These are phyloP conservation scores for Rhynchosporium graminicola DNA, from an alignment of 2,329 filamentous ascomycete species.

Conservation along the genomic window DNA sequence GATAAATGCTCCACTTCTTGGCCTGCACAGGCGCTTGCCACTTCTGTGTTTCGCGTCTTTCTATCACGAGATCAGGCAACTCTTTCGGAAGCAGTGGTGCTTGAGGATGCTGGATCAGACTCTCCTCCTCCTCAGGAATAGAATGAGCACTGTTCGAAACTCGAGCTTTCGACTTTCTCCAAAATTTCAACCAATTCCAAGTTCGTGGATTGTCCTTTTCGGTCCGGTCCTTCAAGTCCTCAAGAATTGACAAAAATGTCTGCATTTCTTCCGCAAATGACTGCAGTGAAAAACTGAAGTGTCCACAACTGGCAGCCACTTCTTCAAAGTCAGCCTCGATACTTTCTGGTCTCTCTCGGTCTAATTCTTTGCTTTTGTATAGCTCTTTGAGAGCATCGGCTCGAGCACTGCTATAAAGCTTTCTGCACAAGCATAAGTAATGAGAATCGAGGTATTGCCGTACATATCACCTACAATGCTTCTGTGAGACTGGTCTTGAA, in stretches of 20 bases:
- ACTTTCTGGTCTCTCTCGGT: conserved; percentile 66
- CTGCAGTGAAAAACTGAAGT: conserved; percentile 90
- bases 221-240: conserved; percentile 76
- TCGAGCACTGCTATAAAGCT: conserved; percentile 75
- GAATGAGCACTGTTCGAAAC: conserved; percentile 14
- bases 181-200: conserved; percentile 88
- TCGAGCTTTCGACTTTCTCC: conserved; percentile 49
- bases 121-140: conserved; percentile 36
- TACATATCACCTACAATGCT: conserved; percentile 54
- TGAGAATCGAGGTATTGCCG: background rate
- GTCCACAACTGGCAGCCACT: conserved; percentile 94
- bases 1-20: conserved; percentile 26
- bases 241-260: conserved; percentile 77
- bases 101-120: conserved; percentile 33
- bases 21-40: conserved; percentile 16
- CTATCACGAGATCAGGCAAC: conserved; percentile 31
- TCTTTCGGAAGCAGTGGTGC: conserved; percentile 32
- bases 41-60: conserved; percentile 24
- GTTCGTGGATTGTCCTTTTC: conserved; percentile 61
- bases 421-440: conserved; percentile 32
- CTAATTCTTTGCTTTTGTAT: conserved; percentile 77
- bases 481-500: conserved; percentile 79
- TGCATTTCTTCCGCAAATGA: conserved; percentile 91
- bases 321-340: conserved; percentile 94
- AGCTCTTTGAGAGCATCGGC: conserved; percentile 75